These are phyloP conservation scores for Emmonsia crescens DNA, from an alignment of 2,329 filamentous ascomycete species.

Conservation along the genomic window DNA sequence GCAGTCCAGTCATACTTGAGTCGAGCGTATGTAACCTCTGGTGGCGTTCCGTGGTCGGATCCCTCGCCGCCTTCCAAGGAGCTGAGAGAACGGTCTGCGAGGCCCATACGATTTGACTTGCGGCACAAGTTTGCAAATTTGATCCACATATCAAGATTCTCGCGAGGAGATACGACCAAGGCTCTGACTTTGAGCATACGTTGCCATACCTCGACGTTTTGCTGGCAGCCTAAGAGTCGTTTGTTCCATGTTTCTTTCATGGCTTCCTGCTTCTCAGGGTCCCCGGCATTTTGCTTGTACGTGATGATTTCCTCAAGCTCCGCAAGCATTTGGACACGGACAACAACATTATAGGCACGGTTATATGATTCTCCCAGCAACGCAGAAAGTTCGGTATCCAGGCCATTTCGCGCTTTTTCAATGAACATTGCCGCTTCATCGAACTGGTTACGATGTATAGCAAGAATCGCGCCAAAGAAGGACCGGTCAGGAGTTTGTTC, in stretches of 20 bases:
- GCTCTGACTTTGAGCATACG: conserved; percentile 92
- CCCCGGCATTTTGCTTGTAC: conserved; percentile 79
- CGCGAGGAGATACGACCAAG: conserved; percentile 77
- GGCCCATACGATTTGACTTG: conserved; percentile 85
- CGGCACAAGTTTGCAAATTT: conserved; percentile 98
- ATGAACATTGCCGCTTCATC: conserved; percentile 82
- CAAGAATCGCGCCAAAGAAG: conserved; percentile 93
- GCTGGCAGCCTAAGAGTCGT: conserved; percentile 84
- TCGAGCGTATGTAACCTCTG: conserved; percentile 88
- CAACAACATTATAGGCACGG: conserved; percentile 92
- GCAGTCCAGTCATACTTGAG: conserved; percentile 95
- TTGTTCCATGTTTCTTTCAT: conserved; percentile 95
- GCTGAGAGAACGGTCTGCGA: conserved; percentile 90
- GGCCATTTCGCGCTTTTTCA: conserved; percentile 78
- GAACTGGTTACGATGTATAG: conserved; percentile 92
- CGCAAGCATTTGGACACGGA: conserved; percentile 96
- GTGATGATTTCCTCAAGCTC: conserved; percentile 96
- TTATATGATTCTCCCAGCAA: conserved; percentile 98
- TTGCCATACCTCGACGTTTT: conserved; percentile 97
- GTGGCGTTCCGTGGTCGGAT: conserved; percentile 37
- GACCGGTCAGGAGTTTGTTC: conserved; percentile 84
- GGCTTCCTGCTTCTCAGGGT: conserved; percentile 75
- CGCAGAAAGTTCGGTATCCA: conserved; percentile 92
- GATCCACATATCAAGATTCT: conserved; percentile 99
- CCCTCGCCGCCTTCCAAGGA: conserved; percentile 64